Percentiles rank a stretch among this genome's conserved stretches.
phyloP scores from a whole-genome alignment of 2,329 filamentous ascomycete genomes.

The Whalleya microplaca region DNA sequence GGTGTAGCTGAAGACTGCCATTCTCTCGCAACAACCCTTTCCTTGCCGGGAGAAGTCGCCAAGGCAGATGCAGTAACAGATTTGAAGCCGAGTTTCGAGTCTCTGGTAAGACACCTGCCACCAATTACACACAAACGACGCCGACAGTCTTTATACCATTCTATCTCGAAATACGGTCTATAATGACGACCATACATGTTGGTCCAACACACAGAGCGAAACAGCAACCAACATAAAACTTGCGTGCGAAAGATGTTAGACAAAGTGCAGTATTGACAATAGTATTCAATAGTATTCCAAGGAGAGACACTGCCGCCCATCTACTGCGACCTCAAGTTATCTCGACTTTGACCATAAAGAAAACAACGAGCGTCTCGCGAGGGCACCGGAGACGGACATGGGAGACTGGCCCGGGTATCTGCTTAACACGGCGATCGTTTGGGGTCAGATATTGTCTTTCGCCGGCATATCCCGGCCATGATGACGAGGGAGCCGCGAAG shows the following conservation, averaged over 20 bases:
- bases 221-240: not conserved
- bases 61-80: not conserved
- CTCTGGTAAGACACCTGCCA: no score
- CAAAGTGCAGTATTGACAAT: not conserved
- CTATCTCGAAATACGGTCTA: not conserved
- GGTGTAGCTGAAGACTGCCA: constrained; percentile 6
- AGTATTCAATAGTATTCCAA: not conserved
- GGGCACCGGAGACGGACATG: not conserved
- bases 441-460: no score
- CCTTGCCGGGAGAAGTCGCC: not conserved
- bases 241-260: not conserved
- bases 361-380: not conserved
- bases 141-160: no score
- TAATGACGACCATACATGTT: not conserved
- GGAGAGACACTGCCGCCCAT: not conserved
- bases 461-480: no score
- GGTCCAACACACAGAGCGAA: not conserved
- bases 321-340: not conserved
- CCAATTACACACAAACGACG: no score
- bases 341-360: not conserved
- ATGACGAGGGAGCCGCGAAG: no score
- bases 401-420: no score
- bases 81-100: no score
- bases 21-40: not conserved
- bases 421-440: no score